phyloP scores from a whole-genome alignment of 108 stramenopile species.

The Cyclotella atomus region DNA sequence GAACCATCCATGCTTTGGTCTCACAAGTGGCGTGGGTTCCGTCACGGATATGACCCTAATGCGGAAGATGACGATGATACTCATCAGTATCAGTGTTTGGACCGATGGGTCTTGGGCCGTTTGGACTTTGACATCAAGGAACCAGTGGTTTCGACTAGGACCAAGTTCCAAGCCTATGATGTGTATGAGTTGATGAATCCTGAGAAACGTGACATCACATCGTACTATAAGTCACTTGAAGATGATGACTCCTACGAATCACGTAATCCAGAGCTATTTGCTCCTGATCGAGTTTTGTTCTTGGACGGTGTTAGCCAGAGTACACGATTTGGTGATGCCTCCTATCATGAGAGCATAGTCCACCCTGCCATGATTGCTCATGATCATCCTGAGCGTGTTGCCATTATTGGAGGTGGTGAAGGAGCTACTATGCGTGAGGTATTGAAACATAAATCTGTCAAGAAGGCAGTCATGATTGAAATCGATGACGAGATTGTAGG shows the following conservation, averaged over 20 bases:
- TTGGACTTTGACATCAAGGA: slow-evolving; percentile 33
- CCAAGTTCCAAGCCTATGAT: slow-evolving; percentile 64
- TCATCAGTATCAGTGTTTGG: slow-evolving; percentile 22
- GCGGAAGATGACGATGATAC: slow-evolving; percentile 16
- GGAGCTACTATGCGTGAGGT: slow-evolving; percentile 84
- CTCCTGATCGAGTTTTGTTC: slow-evolving; percentile 64
- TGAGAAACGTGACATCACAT: slow-evolving; percentile 23
- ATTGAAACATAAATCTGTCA: slow-evolving; percentile 80
- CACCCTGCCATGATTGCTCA: slow-evolving; percentile 95
- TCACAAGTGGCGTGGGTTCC: slow-evolving; percentile 77
- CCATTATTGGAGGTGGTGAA: slow-evolving; percentile 94
- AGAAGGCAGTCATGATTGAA: slow-evolving; percentile 87
- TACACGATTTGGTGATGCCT: slow-evolving; percentile 50
- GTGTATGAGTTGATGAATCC: slow-evolving; percentile 68
- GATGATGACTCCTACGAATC: slow-evolving; percentile 55
- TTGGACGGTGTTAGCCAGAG: slow-evolving; percentile 75
- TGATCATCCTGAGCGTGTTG: slow-evolving; percentile 83
- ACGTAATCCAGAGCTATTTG: slow-evolving; percentile 46
- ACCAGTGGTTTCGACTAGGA: slow-evolving; percentile 38
- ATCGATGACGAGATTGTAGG: slow-evolving; percentile 78
- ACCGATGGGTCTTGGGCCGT: slow-evolving; percentile 11
- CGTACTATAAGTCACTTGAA: slow-evolving; percentile 53
- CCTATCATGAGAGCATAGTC: slow-evolving; percentile 90
- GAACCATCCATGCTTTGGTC: slow-evolving; percentile 61
- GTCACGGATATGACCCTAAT: slow-evolving; percentile 32